Base-by-base conservation (phyloP, 140 eudicot species). In the Bidens hawaiensis region DNA sequence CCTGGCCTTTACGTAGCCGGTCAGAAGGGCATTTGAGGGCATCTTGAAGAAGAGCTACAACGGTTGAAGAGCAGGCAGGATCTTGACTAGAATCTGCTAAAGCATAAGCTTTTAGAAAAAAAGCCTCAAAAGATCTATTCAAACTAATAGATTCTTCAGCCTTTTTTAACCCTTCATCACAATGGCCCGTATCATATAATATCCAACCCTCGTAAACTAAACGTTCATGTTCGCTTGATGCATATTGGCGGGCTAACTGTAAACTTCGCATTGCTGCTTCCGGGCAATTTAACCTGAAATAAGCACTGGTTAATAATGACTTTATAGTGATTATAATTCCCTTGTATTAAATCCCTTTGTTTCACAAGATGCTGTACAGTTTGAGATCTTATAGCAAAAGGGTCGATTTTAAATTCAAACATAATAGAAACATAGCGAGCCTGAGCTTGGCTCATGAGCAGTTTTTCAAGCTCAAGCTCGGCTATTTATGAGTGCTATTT, bases 1-100 rank as follows among this genome's bases (percentile, higher is more conserved):
- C 99, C 96, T 93, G 99, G 52, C 99, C 99, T 76, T 93, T 93
- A 11, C 99, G 99, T 52, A 93, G 96, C 73, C 99, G 74, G 69
- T 93, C 99, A 8, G 99, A 93, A 36, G 93, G 99, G 78, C 99
- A 93, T 47, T 85, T 87, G 27, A 93, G 75, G 55, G 99, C 99
- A 64, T 88, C 99, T 73, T 87, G 87, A 64, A 93, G 96, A 75
- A 88, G 99, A 38, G 89, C 70, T 18, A 88, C 78, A 50, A 93
- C 99, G 5, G 83, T 77, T 1, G 95, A 81, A 6, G 99, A 93
- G 75, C 96, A 93, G 50, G 96, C 78, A 14, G 95, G 84, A 79
- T 93, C 99, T 43, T 81, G 99, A 62, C 96, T 84, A 62, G 99
- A 93, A 75, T 93, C 99, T 0, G 99, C 99, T 69, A 93, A 85